Evolutionary conservation across 2,329 filamentous ascomycete genomes (phyloP).

Genomic region (Dactylellina drechsleri): DNA sequence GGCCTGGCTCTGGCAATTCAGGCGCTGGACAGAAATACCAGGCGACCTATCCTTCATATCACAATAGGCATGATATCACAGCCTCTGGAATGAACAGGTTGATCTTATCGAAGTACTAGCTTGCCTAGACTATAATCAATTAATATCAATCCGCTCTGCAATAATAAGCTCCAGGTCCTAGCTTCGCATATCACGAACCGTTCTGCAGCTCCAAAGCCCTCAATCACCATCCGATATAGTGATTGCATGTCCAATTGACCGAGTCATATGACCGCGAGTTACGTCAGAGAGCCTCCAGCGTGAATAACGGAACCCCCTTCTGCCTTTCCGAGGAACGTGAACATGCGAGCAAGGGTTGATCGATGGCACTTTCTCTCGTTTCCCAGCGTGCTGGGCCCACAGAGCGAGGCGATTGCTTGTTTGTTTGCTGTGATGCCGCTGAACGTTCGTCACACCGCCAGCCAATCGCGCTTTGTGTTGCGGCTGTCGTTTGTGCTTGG

Average conservation of each 20-base stretch:
- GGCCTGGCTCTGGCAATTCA: background rate
- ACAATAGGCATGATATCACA: slow-evolving; percentile 46
- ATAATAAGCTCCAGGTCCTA: slow-evolving; percentile 9
- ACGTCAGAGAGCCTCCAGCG: slow-evolving; percentile 21
- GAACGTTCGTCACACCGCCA: background rate
- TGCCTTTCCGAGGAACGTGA: too few relatives aligned
- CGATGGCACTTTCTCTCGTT: slow-evolving; percentile 11
- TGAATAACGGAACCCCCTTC: background rate
- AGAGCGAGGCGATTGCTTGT: slow-evolving; percentile 17
- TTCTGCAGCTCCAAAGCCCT: slow-evolving; percentile 27
- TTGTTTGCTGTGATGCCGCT: background rate
- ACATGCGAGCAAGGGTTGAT: too few relatives aligned
- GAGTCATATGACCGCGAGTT: slow-evolving; percentile 12
- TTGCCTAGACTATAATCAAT: too few relatives aligned
- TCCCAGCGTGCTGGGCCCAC: slow-evolving; percentile 26
- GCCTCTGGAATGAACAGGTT: slow-evolving; percentile 27
- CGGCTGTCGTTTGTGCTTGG: slow-evolving; percentile 16
- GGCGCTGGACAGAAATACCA: background rate
- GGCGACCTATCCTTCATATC: slow-evolving; percentile 15
- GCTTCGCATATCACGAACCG: slow-evolving; percentile 9
- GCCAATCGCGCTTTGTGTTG: slow-evolving; percentile 1
- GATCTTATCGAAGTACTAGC: slow-evolving; percentile 13
- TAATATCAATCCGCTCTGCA: slow-evolving; percentile 10
- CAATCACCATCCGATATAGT: background rate
- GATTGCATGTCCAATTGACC: background rate